Base-by-base conservation (phyloP, 345 rosid species). In the Aethionema arabicum region DNA sequence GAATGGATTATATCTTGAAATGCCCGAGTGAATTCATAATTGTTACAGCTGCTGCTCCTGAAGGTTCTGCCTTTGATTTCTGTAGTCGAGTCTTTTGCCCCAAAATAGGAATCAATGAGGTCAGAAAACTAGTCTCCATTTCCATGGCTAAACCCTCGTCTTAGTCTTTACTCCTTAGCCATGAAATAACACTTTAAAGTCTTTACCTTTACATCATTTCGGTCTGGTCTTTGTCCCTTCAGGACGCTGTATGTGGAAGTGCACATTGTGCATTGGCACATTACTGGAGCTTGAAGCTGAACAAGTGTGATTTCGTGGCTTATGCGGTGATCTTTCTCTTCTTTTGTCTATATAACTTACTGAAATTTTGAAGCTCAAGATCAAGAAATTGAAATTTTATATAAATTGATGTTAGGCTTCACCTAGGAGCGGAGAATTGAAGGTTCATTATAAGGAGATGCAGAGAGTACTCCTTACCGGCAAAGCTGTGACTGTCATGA, bases 181-280 rank as follows among this genome's bases (percentile, higher is more conserved):
- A 42, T 41, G 40, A 52, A 6, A 37, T 4, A 33, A 45, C 29
- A 47, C 4, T 13, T 21, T n/a, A 5, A 47, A 39, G n/a, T 50
- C 8, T 30, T 62, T 9, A 31, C 6, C 35, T 33, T 38, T 30
- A 6, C 11, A 8, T 36, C 27, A 8, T 0, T 40, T 21, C 37
- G 58, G 35, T 52, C 30, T 41, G 27, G 6, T 7, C 11, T 5
- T n/a, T 27, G 9, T 60, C 46, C 31, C 11, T 59, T 37, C 77
- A 90, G 95, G 90, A 85, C 77, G 80, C 89, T 50, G 89, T 77
- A 2, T 67, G 78, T 42, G 91, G 95, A 36, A 76, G 86, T 66
- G 93, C 91, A 31, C 78, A 84, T 41, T 91, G 98, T 72, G 66
- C 86, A 32, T 58, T 91, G 68, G 86, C 85, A 72, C 54, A 72